Evolutionary conservation across 2,329 filamentous ascomycete species (phyloP).

Genomic region (Fusarium fracticaudum): DNA sequence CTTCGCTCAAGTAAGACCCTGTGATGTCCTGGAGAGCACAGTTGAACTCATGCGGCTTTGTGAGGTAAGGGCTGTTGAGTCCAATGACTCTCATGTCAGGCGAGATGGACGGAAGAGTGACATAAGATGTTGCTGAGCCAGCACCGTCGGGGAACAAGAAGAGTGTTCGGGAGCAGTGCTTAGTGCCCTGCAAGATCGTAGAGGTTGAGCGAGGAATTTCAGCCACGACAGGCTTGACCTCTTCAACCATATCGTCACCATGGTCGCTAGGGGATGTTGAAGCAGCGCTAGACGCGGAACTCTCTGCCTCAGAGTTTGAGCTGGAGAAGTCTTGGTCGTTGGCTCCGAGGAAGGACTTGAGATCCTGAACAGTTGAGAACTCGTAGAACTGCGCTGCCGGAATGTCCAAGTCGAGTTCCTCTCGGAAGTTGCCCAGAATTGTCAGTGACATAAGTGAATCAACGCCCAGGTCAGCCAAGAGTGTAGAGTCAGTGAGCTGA

Average conservation of each 20-base stretch:
- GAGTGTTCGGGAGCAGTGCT: background rate
- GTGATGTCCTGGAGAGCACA: background rate
- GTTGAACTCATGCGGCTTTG: background rate
- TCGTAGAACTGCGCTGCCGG: background rate
- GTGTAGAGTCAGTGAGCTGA: constrained; percentile 63
- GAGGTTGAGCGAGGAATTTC: background rate
- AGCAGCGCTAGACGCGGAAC: background rate
- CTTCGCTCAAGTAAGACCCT: background rate
- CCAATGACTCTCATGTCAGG: background rate
- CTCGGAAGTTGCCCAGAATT: constrained; percentile 64
- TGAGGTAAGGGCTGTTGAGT: background rate
- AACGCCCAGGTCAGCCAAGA: constrained; percentile 65
- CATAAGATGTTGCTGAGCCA: background rate
- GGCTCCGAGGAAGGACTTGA: background rate
- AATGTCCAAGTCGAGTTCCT: constrained; percentile 59
- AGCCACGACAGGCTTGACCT: background rate
- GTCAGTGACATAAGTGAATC: constrained; percentile 68
- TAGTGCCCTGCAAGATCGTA: background rate
- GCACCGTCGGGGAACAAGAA: background rate
- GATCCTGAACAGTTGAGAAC: background rate
- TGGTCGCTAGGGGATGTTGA: background rate
- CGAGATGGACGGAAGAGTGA: background rate
- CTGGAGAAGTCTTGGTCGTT: background rate
- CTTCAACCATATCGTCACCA: background rate
- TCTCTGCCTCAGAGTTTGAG: background rate